These are phyloP conservation scores for Malbranchea cinnamomea DNA, from an alignment of 2,329 filamentous ascomycete genomes.

Conservation along the genomic window DNA sequence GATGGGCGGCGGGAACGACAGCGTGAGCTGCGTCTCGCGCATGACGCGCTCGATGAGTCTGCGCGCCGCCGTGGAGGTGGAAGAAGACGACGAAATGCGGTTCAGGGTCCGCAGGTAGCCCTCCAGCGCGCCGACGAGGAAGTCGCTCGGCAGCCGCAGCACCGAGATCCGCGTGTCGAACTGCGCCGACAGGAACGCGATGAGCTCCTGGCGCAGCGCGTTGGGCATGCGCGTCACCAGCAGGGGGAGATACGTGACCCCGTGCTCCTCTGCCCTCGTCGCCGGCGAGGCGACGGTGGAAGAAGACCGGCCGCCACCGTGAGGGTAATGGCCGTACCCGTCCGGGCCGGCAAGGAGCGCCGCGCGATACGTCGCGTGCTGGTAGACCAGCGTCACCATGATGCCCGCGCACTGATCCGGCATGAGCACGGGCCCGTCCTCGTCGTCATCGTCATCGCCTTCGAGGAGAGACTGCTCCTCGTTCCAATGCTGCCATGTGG, in stretches of 20 bases:
- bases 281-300: too few relatives aligned
- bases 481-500: conserved; percentile 19
- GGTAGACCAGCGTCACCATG: conserved; percentile 34
- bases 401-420: conserved; percentile 28
- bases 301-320: conserved; percentile 4
- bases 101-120: conserved; percentile 17
- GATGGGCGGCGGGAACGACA: conserved; percentile 22
- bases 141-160: conserved; percentile 29
- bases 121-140: conserved; percentile 32
- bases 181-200: conserved; percentile 33
- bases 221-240: conserved; percentile 37
- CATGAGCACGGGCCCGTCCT: conserved; percentile 13
- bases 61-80: conserved; percentile 4
- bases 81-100: neutral
- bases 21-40: conserved; percentile 25
- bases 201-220: conserved; percentile 32
- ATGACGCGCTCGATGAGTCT: conserved; percentile 18
- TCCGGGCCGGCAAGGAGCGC: conserved; percentile 29
- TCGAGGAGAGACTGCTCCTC: conserved; percentile 12
- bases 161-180: conserved; percentile 37
- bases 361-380: conserved; percentile 34
- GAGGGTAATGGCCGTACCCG: conserved; percentile 5
- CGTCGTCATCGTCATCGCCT: conserved; percentile 12
- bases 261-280: too few relatives aligned
- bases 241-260: conserved; percentile 35